Base-by-base conservation (phyloP, 257 asterid species). In the Eustoma russellianum region DNA sequence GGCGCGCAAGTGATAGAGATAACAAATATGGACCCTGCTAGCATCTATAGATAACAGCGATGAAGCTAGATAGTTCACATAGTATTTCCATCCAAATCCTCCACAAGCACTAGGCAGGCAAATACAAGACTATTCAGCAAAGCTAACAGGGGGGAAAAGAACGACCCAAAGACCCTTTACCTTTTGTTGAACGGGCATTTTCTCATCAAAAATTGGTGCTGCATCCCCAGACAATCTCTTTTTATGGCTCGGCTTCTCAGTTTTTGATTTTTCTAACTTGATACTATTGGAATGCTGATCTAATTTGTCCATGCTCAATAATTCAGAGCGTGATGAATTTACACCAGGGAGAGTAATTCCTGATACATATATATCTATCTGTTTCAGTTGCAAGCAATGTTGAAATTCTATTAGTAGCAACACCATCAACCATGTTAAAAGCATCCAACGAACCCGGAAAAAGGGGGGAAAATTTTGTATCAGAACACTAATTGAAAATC, bases 121-220 rank as follows among this genome's bases (percentile, higher is more conserved):
- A 54, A 14, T n/a, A 13, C 16, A 16, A 17, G 19, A 40, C 35
- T 41, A 18, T 13, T 46, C 3, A 45, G 41, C 30, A 67, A 50
- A 16, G 54, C 28, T 17, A 58, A 28, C 15, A 16, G 48, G n/a
- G n/a, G n/a, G n/a, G n/a, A n/a, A 45, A 48, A 49, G 3, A 17
- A n/a, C n/a, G n/a, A 13, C 16, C 11, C 30, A 51, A 43, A 54
- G 33, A 43, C 15, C 5, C 16, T 17, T 46, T 74, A 91, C 98
- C 96, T 84, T 91, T 80, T 87, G 78, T 56, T 82, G 94, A 48
- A 64, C 86, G 49, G 95, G 52, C 63, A 84, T 66, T 41, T 74
- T 77, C 65, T 77, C 79, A 70, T 87, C 95, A 71, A 77, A 87
- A 60, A 84, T 72, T 68, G 82, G 87, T 1, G 82, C 94, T 58